Evolutionary conservation across 345 rosid species (phyloP).

Genomic region (Cardamine occulta): DNA sequence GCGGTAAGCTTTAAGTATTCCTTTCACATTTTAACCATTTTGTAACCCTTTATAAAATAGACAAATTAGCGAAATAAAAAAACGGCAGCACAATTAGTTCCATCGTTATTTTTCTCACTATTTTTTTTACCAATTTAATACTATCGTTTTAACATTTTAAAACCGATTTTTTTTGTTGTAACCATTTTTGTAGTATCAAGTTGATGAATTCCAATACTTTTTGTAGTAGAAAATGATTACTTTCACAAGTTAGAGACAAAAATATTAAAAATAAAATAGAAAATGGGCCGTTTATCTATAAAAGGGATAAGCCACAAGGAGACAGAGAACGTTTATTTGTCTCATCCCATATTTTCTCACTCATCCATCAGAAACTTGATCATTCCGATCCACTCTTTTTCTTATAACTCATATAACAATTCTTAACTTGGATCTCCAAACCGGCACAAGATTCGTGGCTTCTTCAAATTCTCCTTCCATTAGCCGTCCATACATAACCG

Average conservation of each 20-base stretch:
- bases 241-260: background rate
- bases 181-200: no score
- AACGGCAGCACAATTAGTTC: no score
- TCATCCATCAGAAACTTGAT: constrained; percentile 17
- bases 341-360: constrained; percentile 12
- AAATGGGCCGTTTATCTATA: constrained; percentile 27
- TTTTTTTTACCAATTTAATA: no score
- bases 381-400: constrained; percentile 24
- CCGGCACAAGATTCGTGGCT: constrained; percentile 7
- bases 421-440: constrained; percentile 10
- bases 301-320: constrained; percentile 36
- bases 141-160: no score
- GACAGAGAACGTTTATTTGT: constrained; percentile 33
- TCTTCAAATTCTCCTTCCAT: background rate
- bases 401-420: constrained; percentile 3
- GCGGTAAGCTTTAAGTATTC: background rate
- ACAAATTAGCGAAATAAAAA: no score
- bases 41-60: no score
- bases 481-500: constrained; percentile 1
- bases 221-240: no score
- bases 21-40: no score
- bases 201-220: background rate
- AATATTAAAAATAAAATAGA: background rate
- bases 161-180: no score
- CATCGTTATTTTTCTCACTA: no score